Conservation (phyloP, 1,139 yeast genomes). For the Pichia sp. region DNA sequence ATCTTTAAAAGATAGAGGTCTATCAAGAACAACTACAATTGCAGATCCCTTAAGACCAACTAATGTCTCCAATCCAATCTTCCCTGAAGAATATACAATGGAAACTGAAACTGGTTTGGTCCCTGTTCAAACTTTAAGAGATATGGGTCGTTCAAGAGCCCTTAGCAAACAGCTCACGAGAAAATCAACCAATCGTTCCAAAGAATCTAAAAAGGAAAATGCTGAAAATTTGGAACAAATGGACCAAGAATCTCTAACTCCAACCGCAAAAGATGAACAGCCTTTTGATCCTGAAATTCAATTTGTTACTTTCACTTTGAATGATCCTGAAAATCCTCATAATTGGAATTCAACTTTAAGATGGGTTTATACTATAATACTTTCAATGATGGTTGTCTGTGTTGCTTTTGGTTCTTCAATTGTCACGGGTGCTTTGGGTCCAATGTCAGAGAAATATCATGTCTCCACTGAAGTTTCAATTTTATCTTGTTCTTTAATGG, state of each 20-base stretch:
- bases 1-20: constrained; percentile 58
- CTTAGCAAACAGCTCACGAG: constrained; percentile 26
- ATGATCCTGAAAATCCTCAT: constrained; percentile 83
- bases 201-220: background rate
- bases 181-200: constrained; percentile 18
- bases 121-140: constrained; percentile 64
- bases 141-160: constrained; percentile 52
- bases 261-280: constrained; percentile 13
- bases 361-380: constrained; percentile 63
- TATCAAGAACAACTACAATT: constrained; percentile 44
- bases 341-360: constrained; percentile 60
- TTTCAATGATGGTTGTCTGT: constrained; percentile 66
- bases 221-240: constrained; percentile 13
- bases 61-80: constrained; percentile 52
- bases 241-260: constrained; percentile 21
- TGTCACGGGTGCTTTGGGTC: constrained; percentile 74
- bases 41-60: constrained; percentile 61
- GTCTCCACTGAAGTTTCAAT: constrained; percentile 76
- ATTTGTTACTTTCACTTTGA: constrained; percentile 68
- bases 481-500: constrained; percentile 79
- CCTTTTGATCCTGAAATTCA: constrained; percentile 59
- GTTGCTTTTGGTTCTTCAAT: constrained; percentile 91
- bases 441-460: constrained; percentile 55
- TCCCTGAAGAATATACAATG: constrained; percentile 85
- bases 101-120: constrained; percentile 87